Evolutionary conservation across 163 green algal species (phyloP).

Genomic region (Volvox carteri): DNA sequence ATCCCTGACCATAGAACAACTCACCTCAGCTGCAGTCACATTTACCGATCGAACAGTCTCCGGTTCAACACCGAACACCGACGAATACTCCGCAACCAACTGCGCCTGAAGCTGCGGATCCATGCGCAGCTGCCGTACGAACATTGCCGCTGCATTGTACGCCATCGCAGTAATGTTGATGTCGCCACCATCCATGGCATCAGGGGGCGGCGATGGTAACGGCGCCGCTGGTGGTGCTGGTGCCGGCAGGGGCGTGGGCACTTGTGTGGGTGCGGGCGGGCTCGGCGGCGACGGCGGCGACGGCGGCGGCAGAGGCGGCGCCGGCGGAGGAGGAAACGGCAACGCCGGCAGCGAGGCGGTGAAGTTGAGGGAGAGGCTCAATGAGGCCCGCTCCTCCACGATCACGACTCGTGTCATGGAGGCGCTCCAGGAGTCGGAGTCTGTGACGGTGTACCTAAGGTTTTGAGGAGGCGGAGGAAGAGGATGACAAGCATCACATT

Average conservation of each 20-base stretch:
- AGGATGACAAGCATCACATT: neutral
- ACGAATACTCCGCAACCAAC: slow-evolving; percentile 9
- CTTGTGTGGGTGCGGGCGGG: neutral
- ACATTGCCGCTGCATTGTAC: neutral
- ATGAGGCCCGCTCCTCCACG: slow-evolving; percentile 22
- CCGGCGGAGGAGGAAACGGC: neutral
- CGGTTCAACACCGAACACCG: neutral
- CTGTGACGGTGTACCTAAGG: slow-evolving; percentile 17
- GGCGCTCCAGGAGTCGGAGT: slow-evolving; percentile 9
- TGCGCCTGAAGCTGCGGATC: neutral
- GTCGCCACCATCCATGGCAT: too few species aligned
- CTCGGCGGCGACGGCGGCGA: neutral
- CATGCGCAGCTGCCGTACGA: neutral
- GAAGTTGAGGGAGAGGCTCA: slow-evolving; percentile 17
- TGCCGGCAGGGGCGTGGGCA: neutral
- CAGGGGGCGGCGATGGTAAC: neutral
- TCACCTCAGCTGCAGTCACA: neutral
- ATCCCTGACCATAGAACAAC: too few species aligned
- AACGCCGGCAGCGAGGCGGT: neutral
- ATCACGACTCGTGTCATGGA: neutral
- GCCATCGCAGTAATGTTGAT: neutral
- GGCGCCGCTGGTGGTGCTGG: neutral
- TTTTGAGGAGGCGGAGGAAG: neutral
- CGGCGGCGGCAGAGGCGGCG: neutral
- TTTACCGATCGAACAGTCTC: neutral